These are phyloP conservation scores for Penicillium ochrochloron DNA, from an alignment of 495 filamentous ascomycete species.

Conservation along the genomic window DNA sequence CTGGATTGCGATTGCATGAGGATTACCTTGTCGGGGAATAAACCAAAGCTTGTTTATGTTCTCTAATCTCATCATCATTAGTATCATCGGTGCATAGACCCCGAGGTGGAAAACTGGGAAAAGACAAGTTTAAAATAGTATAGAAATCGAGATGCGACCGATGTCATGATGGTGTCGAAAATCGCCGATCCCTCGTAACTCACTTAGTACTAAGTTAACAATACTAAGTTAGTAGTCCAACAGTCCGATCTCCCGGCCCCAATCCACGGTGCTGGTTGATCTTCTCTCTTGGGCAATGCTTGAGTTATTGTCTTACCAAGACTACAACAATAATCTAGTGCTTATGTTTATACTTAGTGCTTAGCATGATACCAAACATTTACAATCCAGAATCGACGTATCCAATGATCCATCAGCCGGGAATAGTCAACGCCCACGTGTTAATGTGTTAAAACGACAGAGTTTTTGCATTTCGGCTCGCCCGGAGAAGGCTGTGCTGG, in stretches of 20 bases:
- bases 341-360: constrained; percentile 1
- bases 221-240: not conserved
- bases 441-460: not conserved
- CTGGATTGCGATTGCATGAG: not conserved
- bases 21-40: not conserved
- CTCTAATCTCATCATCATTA: not conserved
- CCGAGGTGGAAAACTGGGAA: not conserved
- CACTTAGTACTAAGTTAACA: too few species aligned
- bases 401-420: not conserved
- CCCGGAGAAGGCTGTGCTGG: constrained; percentile 43
- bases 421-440: not conserved
- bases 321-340: not conserved
- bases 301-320: not conserved
- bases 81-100: not conserved
- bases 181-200: constrained; percentile 10
- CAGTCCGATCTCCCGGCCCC: constrained; percentile 25
- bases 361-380: not conserved
- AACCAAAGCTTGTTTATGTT: not conserved
- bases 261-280: constrained; percentile 16
- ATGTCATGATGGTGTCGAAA: constrained; percentile 11
- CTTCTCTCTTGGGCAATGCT: not conserved
- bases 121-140: not conserved
- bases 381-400: not conserved
- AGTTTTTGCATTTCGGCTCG: constrained; percentile 26
- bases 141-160: not conserved